A percentile compares a stretch with the other conserved stretches of the same genome.
These are phyloP conservation scores for Letharia lupina DNA, from an alignment of 495 filamentous ascomycete genomes.

Conservation along the genomic window DNA sequence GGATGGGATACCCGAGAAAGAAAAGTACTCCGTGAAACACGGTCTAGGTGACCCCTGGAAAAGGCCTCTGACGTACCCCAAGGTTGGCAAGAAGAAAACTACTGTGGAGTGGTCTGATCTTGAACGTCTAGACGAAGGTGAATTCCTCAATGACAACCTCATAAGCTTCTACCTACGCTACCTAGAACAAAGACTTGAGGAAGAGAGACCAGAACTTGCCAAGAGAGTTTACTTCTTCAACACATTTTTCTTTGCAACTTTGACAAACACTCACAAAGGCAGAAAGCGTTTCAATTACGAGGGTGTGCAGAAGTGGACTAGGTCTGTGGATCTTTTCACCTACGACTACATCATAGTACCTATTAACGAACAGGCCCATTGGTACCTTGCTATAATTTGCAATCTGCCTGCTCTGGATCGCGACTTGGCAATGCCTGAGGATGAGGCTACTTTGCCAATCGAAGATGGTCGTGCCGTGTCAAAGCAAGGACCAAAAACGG, in stretches of 20 bases:
- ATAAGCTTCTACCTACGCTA: conserved; percentile 78
- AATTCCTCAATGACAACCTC: conserved; percentile 88
- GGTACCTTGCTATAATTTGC: conserved; percentile 95
- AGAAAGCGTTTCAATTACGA: conserved; percentile 62
- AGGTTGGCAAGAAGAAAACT: conserved; percentile 57
- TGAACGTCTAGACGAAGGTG: conserved; percentile 66
- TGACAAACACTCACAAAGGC: conserved; percentile 51
- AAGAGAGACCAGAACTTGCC: conserved; percentile 46
- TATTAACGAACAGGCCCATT: conserved; percentile 78
- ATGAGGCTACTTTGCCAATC: neutral
- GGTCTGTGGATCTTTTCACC: conserved; percentile 72
- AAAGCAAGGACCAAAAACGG: neutral
- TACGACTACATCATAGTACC: conserved; percentile 89
- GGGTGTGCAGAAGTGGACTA: conserved; percentile 81
- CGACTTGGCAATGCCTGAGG: conserved; percentile 20
- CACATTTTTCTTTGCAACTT: conserved; percentile 77
- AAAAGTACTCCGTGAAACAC: conserved; percentile 18
- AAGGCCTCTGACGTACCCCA: conserved; percentile 62
- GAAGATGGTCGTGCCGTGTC: conserved; percentile 10
- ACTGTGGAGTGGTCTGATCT: conserved; percentile 75
- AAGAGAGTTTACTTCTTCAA: conserved; percentile 79
- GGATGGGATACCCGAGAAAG: neutral
- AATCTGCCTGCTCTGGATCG: conserved; percentile 56
- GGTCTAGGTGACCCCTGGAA: conserved; percentile 28
- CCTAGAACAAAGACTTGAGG: conserved; percentile 55